Evolutionary conservation across 2,329 filamentous ascomycete species (phyloP).

Genomic region (Neofusicoccum cordaticola): DNA sequence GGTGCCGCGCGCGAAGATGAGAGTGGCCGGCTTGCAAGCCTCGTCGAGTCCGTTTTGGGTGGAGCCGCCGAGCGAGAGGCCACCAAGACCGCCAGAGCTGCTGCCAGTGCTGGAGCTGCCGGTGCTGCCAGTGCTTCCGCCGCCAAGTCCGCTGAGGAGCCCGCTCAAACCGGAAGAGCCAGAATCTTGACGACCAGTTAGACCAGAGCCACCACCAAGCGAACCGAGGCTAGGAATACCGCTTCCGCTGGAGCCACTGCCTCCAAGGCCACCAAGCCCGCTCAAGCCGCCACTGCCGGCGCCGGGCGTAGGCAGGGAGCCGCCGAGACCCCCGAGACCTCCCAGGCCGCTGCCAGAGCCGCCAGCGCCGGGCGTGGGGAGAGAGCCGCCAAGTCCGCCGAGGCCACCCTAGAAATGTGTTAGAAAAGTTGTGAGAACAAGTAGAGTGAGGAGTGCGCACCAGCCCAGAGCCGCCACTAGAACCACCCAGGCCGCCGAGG

Average conservation of each 20-base stretch:
- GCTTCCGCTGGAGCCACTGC: background rate
- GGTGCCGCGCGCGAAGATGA: constrained; percentile 58
- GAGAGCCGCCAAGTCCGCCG: background rate
- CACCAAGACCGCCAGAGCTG: background rate
- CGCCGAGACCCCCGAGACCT: no score
- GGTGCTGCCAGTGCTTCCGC: no score
- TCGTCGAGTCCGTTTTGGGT: constrained; percentile 40
- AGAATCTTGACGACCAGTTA: constrained; percentile 6
- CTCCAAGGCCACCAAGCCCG: background rate
- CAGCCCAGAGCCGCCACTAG: background rate
- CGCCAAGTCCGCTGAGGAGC: background rate
- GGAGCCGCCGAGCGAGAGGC: constrained; percentile 21
- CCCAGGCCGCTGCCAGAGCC: background rate
- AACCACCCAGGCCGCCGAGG: background rate
- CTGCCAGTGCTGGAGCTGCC: no score
- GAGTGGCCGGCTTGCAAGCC: constrained; percentile 48
- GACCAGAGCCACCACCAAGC: background rate
- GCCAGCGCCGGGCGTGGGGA: background rate
- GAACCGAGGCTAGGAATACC: background rate
- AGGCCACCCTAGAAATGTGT: background rate
- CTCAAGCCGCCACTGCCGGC: background rate
- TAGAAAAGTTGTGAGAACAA: background rate
- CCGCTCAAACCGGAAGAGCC: background rate
- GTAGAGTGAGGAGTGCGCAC: background rate
- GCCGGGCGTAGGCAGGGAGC: background rate